Evolutionary conservation across 164 flowering plant species (phyloP).

Genomic region (Paratinospora sagittata): DNA sequence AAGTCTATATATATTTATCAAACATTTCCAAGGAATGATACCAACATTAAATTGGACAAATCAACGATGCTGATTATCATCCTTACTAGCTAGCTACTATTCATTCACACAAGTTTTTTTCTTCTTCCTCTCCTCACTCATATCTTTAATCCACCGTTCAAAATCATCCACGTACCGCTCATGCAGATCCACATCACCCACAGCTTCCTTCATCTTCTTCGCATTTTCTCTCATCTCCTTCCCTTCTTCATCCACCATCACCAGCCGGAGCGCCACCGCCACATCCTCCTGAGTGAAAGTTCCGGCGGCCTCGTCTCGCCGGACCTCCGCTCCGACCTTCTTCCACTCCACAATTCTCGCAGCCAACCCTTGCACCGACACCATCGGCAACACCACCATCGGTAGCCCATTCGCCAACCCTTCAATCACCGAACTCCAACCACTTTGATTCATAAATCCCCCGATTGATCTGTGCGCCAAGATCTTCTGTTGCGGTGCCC

Average conservation of each 20-base stretch:
- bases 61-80: too few species aligned
- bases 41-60: too few species aligned
- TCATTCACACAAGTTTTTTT: too few species aligned
- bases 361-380: not conserved
- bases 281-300: constrained; percentile 4
- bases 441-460: too few species aligned
- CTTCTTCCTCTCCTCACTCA: too few species aligned
- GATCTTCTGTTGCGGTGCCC: too few species aligned
- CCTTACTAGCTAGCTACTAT: too few species aligned
- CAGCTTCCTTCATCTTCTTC: not conserved
- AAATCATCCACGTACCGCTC: not conserved
- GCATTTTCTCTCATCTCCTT: not conserved
- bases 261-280: not conserved
- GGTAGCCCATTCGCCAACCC: not conserved
- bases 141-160: not conserved
- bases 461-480: too few species aligned
- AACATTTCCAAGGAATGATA: too few species aligned
- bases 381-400: not conserved
- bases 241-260: constrained; percentile 5
- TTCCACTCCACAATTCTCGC: not conserved
- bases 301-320: not conserved
- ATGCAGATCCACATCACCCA: not conserved
- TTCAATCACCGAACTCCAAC: too few species aligned
- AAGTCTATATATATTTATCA: too few species aligned
- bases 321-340: not conserved